Evolutionary conservation across 768 basidiomycete species (phyloP), one percentile per base, ranked within the genome.

Genomic region (Tricholoma sp.): DNA sequence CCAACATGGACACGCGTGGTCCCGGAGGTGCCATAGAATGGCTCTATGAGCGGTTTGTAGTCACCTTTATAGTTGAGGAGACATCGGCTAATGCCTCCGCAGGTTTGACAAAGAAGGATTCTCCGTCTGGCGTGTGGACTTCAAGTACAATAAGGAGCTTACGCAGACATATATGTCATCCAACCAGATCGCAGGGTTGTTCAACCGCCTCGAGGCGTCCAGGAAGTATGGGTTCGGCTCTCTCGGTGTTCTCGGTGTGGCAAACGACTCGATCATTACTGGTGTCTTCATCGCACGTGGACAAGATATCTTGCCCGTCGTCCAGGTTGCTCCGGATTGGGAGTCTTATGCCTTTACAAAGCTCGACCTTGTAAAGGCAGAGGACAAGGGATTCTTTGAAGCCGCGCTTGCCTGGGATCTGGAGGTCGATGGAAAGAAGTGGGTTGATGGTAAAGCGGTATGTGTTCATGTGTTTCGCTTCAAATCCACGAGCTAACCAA

Each of bases 141-240:
- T 91, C 86, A 96, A 95, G 79, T 95, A 95, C 83, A 89, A 89
- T 73, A 79, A 86, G 29, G 94, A 94, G 74, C 85, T 98, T 61
- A 94, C 94, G 19, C 84, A 86, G 72, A 83, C 82, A 53, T 98
- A 92, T 83, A 98, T 93, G 94, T 94, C 92, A 58, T 83, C 85
- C 60, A 98, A 98, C 82, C 91, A 89, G 73, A 84, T 97, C 67
- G 84, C 84, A 58, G 96, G 96, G 16, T 94, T 96, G 86, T 98
- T 95, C 84, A 91, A 95, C 82, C 92, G 97, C 57, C 85, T 99
- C 8, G 97, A 98, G 77, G 97, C 85, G 9, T 94, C 94, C 21
- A 88, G 96, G 74, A 96, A 97, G 74, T 96, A 97, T 80, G 82
- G 95, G 62, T 97, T 98, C 72, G 96, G 88, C 12, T 95, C 92